Base-by-base conservation (phyloP, 352 stramenopile species). In the Globisporangium okanoganense region DNA sequence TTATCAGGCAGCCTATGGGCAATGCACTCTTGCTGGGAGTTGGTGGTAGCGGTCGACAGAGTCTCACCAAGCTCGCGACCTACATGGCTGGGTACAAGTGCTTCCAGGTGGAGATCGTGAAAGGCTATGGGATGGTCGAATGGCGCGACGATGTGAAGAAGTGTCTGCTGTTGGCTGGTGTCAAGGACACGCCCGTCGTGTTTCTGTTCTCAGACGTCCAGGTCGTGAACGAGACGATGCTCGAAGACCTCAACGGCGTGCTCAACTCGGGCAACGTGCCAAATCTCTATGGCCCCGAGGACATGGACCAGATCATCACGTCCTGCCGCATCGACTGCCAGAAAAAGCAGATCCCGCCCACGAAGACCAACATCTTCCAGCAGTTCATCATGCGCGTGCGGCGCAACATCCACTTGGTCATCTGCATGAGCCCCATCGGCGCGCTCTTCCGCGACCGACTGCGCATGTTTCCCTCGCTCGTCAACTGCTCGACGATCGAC, bases 131-230 rank as follows among this genome's bases (percentile, higher is more conserved):
- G 12, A 87, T 95, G 58, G 70, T 70, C 0, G 93, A 98, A 62
- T 98, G 94, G 92, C 87, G 90, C 20, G 94, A 98, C 9, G 91
- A 98, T 43, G 73, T 98, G 4, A 98, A 98, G 61, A 94, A 90
- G 61, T 94, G 85, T 52, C 61, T 97, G 8, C 66, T 98, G 36
- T 69, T 92, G 31, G 94, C 92, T 22, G 94, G 94, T 27, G 75
- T 98, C 0, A 92, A 98, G 29, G 85, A 98, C 54, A 95, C 83
- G 12, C 87, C 79, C 0, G 84, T 98, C 16, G 88, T 97, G 1
- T 98, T 98, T 54, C 73, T 98, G 6, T 98, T 98, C 61, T 97
- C 87, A 0, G 94, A 98, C 55, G 92, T 97, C 1, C 92, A 98
- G 69, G 95, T 98, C 25, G 90, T 98, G 10, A 93, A 97, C 49